These are phyloP conservation scores for Cyberlindnera nakhonratchasimensis DNA, from an alignment of 805 yeast species.

Conservation along the genomic window DNA sequence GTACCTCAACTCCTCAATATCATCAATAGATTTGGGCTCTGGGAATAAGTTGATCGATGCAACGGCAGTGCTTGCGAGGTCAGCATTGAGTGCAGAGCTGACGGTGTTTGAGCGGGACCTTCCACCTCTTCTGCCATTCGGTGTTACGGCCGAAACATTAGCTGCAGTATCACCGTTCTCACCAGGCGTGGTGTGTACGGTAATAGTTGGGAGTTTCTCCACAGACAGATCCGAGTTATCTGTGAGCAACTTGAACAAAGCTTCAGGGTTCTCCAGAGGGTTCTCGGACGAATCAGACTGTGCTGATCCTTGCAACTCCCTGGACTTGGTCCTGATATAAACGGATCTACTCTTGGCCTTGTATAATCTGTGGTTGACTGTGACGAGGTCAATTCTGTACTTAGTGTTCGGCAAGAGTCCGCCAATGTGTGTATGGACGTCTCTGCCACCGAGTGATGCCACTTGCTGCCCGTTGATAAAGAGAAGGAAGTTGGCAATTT, in stretches of 20 bases:
- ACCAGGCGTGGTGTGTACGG: slow-evolving; percentile 20
- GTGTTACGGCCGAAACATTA: slow-evolving; percentile 13
- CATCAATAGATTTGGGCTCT: slow-evolving; percentile 30
- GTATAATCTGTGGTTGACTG: slow-evolving; percentile 37
- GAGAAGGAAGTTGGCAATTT: slow-evolving; percentile 34
- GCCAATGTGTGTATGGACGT: slow-evolving; percentile 34
- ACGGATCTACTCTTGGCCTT: slow-evolving; percentile 40
- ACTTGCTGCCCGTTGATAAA: slow-evolving; percentile 40
- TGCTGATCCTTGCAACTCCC: slow-evolving; percentile 21
- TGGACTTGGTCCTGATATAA: slow-evolving; percentile 37
- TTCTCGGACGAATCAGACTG: slow-evolving; percentile 27
- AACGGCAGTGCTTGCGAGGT: slow-evolving; percentile 11
- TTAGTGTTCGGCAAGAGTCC: slow-evolving; percentile 34
- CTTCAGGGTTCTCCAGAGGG: slow-evolving; percentile 36
- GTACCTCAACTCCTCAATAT: slow-evolving; percentile 41
- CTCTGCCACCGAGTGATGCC: slow-evolving; percentile 33
- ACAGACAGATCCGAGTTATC: slow-evolving; percentile 23
- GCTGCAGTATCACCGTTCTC: slow-evolving; percentile 24
- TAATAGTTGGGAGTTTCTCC: slow-evolving; percentile 29
- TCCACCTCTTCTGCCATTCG: slow-evolving; percentile 16
- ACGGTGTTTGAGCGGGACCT: slow-evolving; percentile 38
- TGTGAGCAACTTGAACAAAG: slow-evolving; percentile 33
- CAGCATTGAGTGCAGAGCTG: slow-evolving; percentile 19
- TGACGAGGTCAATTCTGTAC: slow-evolving; percentile 42
- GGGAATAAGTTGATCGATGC: slow-evolving; percentile 13